Percentiles rank a stretch among this genome's conserved stretches.
These are phyloP conservation scores for Coemansia sp. DNA, from an alignment of 192 early-diverging fungal species.

Conservation along the genomic window DNA sequence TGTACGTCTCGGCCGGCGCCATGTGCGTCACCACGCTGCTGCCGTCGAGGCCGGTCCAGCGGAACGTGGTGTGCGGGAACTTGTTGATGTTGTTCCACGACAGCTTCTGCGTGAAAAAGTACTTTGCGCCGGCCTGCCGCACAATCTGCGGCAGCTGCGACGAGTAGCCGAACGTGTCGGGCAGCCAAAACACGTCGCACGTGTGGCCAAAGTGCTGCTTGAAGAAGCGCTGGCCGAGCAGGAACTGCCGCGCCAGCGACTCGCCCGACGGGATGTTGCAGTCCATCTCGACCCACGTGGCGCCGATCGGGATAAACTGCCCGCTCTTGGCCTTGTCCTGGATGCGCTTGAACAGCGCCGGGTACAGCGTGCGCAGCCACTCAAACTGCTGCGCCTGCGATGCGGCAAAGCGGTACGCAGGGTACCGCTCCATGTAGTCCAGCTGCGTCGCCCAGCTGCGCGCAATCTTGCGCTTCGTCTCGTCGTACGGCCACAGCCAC, in stretches of 20 bases:
- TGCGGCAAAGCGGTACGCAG: constrained; percentile 87
- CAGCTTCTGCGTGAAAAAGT: constrained; percentile 99
- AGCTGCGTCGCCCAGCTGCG: constrained; percentile 82
- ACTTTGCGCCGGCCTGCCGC: constrained; percentile 70
- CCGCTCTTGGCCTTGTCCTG: constrained; percentile 66
- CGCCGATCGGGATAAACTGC: constrained; percentile 91
- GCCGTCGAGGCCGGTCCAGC: constrained; percentile 89
- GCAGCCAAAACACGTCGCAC: constrained; percentile 87
- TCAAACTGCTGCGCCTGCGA: constrained; percentile 98
- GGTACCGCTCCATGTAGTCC: constrained; percentile 79
- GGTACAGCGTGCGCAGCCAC: constrained; percentile 85
- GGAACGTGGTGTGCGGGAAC: constrained; percentile 97
- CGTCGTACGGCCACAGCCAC: constrained; percentile 97
- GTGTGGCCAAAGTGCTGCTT: constrained; percentile 71
- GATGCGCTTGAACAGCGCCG: constrained; percentile 75
- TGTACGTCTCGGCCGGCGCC: constrained; percentile 88
- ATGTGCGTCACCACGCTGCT: constrained; percentile 85
- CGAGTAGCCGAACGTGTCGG: constrained; percentile 93
- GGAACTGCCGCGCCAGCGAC: constrained; percentile 87
- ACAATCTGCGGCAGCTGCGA: constrained; percentile 93
- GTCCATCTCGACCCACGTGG: constrained; percentile 99
- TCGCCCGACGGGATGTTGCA: constrained; percentile 98
- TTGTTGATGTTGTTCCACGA: constrained; percentile 99
- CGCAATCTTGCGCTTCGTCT: constrained; percentile 93
- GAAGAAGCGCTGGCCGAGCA: constrained; percentile 90